Evolutionary conservation across 495 filamentous ascomycete species (phyloP), one percentile per base, ranked within the genome.

Genomic region (Ascobolus immersus): DNA sequence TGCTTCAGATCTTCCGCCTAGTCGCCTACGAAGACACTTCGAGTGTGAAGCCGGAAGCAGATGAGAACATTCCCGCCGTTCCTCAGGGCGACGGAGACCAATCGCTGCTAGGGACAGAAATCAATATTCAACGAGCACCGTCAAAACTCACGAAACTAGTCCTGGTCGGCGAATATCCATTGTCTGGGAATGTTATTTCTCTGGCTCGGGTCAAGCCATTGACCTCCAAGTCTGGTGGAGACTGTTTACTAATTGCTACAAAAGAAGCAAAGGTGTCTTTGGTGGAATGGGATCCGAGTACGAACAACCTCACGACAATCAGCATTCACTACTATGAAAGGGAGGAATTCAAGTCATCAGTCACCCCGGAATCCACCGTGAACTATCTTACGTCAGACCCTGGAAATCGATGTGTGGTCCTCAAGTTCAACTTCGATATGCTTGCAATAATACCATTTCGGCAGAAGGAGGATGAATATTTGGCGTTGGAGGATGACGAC

Each of bases 251-350:
- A 21, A 40, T 93, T 17, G 70, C 80, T 2, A 69, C 82, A 44
- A 70, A 71, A 41, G 81, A 94, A 58, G 89, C 86, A 17, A 91
- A 86, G 52, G 60, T 93, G 38, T 80, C 74, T 50, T 57, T 94
- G 56, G 67, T 93, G 33, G 79, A 91, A 58, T 99, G 86, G 86
- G 77, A 99, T 51, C 69, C 77, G 13, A 71, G 74, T 43, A 64
- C 64, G 24, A 58, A 77, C 48, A 61, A 64, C 17, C 66, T 94
- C 33, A 67, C 67, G 18, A 99, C 86, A 10, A 67, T 82, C 36
- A 92, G 81, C 18, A 81, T 99, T 42, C 86, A 99, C 56, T 92
- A 82, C 56, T 99, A 94, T 50, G 86, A 99, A 50, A 68, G 81
- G 49, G 82, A 93, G 46, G 81, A 92, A 34, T 49, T 50, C 14